Evolutionary conservation across 352 stramenopile genomes (phyloP), one percentile per base, ranked within the genome.

Genomic region (Blastocystis sp.): DNA sequence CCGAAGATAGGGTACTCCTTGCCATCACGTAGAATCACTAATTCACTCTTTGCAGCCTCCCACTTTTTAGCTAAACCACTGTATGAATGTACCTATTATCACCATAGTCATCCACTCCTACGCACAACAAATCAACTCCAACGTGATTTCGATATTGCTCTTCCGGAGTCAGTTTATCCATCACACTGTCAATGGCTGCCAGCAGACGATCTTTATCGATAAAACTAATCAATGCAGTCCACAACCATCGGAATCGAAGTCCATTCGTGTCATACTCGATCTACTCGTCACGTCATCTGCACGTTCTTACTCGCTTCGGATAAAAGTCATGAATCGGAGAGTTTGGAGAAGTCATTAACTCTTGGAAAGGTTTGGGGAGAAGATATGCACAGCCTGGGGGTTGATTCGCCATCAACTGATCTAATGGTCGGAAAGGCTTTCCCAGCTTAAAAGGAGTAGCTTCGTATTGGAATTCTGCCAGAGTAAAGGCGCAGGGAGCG

Each of bases 211-310:
- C 91, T 92, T 99, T 96, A 76, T 99, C 96, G 89, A 99, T 98
- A 89, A 99, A 99, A 26, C 97, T 96, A 11, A 99, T 92, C 50
- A 99, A 91, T 34, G 98, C 96, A 18, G 99, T 96, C 96, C 96
- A 98, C 9, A 98, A 92, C 97, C 97, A 99, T 34, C 96, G 96
- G 94, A 98, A 98, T 0, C 94, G 94, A 90, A 99, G 98, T 37
- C 97, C 97, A 91, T 99, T 99, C 0, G 97, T 96, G 91, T 99
- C 97, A 45, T 97, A 94, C 23, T 95, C 93, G 53, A 98, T 96
- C 39, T 98, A 91, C 50, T 92, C 59, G 29, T 80, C 0, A 76
- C 15, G 29, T 29, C n/a, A 26, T 1, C 9, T 47, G 8, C 11
- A 7, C 8, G n/a, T 6, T 20, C 13, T 7, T 1, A 87, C 63